Base-by-base conservation (phyloP, 495 filamentous ascomycete species). In the Xylaria nigripes region DNA sequence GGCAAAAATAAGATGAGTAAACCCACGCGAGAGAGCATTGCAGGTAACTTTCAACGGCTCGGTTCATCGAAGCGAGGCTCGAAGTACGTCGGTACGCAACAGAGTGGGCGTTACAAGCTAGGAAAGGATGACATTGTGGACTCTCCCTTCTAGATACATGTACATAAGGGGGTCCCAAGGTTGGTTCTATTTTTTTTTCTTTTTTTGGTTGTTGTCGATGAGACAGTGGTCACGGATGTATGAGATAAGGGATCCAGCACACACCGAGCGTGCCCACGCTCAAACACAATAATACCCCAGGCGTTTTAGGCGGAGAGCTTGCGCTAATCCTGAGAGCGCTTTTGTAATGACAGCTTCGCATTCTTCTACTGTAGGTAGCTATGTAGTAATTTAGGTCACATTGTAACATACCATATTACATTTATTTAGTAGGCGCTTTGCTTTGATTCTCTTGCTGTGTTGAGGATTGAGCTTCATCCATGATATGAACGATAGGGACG, bases 11-110 rank as follows among this genome's bases (percentile, higher is more conserved):
- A 80, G 58, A 82, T 98, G 66, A 87, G 86, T 79, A 85, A 81
- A 70, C 89, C 92, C 2, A 96, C 94, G 5, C 76, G 93, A 34
- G 90, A 98, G 77, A 95, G 89, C 63, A 96, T 98, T 68, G 62
- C 70, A 0, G 62, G 76, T 62, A 55, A 86, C 72, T 61, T 84
- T 74, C 29, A 72, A 60, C 43, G 73, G 72, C 54, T 67, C 53
- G 32, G 76, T 72, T 60, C 75, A 58, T 50, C 66, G 71, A 63
- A 78, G 68, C 61, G 78, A 73, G 58, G 62, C 32, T 70, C 68
- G 6, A 69, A 68, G 9, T 63, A 68, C 13, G 69, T 83, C 52
- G 76, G 77, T 32, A 80, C 72, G 0, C 74, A 71, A 44, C 70
- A 72, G 9, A 79, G 73, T 52, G 75, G 72, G 1, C 64, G 75